A percentile compares a stretch with the other conserved stretches of the same genome.
Conservation (phyloP, 805 yeast genomes). For the Lachancea thermotolerans region DNA sequence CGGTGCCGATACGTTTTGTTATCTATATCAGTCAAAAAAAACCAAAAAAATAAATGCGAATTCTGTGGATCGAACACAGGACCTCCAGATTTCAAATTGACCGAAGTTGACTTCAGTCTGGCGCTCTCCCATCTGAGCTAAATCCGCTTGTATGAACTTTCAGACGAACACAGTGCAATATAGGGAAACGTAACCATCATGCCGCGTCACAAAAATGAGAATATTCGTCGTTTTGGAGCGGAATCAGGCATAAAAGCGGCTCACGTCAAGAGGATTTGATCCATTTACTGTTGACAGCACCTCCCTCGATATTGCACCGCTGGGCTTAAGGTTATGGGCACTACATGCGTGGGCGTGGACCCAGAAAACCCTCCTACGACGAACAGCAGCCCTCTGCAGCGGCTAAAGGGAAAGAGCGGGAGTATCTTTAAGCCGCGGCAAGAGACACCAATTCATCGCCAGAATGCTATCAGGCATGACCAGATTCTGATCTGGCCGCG, state of each 20-base stretch:
- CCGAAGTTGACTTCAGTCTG: constrained; percentile 33
- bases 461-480: constrained; percentile 3
- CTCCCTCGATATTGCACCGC: too few species aligned
- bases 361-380: too few species aligned
- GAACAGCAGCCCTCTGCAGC: background rate
- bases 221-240: too few species aligned
- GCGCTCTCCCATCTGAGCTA: constrained; percentile 42
- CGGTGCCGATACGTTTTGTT: background rate
- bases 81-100: constrained; percentile 48
- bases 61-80: constrained; percentile 70
- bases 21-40: background rate
- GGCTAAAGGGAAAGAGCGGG: constrained; percentile 2
- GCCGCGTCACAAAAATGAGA: background rate
- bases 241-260: too few species aligned
- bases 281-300: too few species aligned
- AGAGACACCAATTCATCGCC: background rate
- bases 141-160: constrained; percentile 27
- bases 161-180: background rate
- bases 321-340: too few species aligned
- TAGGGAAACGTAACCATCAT: background rate
- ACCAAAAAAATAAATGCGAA: constrained; percentile 33
- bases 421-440: constrained; percentile 3
- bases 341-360: too few species aligned
- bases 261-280: too few species aligned
- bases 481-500: constrained; percentile 2